Evolutionary conservation across 164 flowering plant species (phyloP), one percentile per base, ranked within the genome.

Genomic region (Aristolochia californica): DNA sequence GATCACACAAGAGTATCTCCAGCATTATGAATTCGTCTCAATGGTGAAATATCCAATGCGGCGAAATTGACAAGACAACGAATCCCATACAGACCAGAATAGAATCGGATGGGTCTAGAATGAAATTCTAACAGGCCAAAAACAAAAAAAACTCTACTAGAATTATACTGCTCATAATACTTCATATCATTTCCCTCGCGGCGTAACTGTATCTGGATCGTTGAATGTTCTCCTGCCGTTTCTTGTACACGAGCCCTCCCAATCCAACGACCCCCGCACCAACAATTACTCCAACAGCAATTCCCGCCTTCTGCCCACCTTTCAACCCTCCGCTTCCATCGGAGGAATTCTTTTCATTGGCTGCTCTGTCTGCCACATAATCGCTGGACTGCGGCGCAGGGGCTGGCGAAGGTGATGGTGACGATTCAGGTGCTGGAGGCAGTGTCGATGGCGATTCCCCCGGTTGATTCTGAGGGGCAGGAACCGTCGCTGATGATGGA

Each of bases 221-320:
- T 26, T 62, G 66, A 11, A 72, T 55, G 45, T 76, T 76, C 15
- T 63, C 63, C 28, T 59, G 72, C 43, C 79, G 58, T 55, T 70
- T 76, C 70, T 67, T 70, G 73, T 72, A 76, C 8, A 76, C 62
- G 25, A 70, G 22, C 2, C 60, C 72, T 1, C 50, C 74, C 18
- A 68, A 0, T 5, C 62, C 68, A 8, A 76, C 62, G 1, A 66
- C 4, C 9, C 66, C 65, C 5, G 56, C 79, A 2, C 57, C 76
- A 28, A 59, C 45, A 12, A 76, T 53, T 13, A 73, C 74, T 45
- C 79, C 79, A 7, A 70, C 5, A 0, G 61, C 74, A 18, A 68
- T 66, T 22, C 79, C 79, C 26, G 70, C 74, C 65, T 70, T 73
- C 70, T 68, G 66, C 21, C 72, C 70, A 11, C 66, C 74, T 38